These are phyloP conservation scores for Exserohilum turcica DNA, from an alignment of 2,329 filamentous ascomycete genomes.

Conservation along the genomic window DNA sequence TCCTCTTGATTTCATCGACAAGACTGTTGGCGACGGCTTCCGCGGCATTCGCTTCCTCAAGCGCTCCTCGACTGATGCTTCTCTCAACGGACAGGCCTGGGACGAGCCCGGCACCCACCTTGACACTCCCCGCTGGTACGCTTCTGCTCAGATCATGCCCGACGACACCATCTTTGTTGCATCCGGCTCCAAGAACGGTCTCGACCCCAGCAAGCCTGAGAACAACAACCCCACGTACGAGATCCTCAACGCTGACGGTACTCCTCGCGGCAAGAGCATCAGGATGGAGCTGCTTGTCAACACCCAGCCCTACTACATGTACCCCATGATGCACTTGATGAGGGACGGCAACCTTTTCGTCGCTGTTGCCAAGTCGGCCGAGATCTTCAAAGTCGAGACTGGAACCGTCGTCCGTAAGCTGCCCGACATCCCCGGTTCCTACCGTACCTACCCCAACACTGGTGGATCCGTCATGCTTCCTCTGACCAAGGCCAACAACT, in stretches of 20 bases:
- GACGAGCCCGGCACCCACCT: constrained; percentile 62
- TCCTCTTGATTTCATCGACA: constrained; percentile 60
- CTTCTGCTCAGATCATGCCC: constrained; percentile 63
- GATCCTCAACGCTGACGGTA: constrained; percentile 57
- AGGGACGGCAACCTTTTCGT: constrained; percentile 63
- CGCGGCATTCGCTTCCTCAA: constrained; percentile 61
- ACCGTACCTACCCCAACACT: constrained; percentile 66
- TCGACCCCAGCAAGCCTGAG: constrained; percentile 57
- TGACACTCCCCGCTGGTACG: constrained; percentile 63
- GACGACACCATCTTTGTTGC: constrained; percentile 64
- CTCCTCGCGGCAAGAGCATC: constrained; percentile 55
- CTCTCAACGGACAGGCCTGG: constrained; percentile 59
- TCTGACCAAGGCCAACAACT: constrained; percentile 58
- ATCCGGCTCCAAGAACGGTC: constrained; percentile 64
- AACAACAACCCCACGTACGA: constrained; percentile 71
- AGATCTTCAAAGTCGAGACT: constrained; percentile 59
- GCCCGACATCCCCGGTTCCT: constrained; percentile 60
- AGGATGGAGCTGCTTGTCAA: constrained; percentile 60
- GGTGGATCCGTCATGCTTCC: constrained; percentile 64
- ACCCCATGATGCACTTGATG: constrained; percentile 65
- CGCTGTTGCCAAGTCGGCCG: constrained; percentile 61
- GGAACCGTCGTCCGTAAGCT: constrained; percentile 54
- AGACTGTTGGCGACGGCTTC: constrained; percentile 65
- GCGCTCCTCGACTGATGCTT: constrained; percentile 52
- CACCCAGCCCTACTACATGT: constrained; percentile 69